A percentile compares a stretch with the other conserved stretches of the same genome.
phyloP scores from a whole-genome alignment of 2,329 filamentous ascomycete genomes.

The Trichoderma harzianum region DNA sequence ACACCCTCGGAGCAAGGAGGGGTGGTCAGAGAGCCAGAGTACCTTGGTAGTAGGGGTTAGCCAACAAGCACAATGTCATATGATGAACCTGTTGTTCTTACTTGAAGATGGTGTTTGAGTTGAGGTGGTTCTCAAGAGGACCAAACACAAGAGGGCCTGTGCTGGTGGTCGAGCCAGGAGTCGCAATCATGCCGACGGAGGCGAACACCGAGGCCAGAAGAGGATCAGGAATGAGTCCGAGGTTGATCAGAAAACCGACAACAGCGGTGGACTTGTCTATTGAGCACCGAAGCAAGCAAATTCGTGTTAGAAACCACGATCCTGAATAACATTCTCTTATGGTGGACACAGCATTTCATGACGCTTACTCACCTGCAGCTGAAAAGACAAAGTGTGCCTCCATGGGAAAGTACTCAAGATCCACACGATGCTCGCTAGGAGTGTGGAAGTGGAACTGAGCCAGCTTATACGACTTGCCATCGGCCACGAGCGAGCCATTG shows the following conservation, averaged over 20 bases:
- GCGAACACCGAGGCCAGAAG: conserved; percentile 38
- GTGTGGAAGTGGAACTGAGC: conserved; percentile 60
- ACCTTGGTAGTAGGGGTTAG: conserved; percentile 28
- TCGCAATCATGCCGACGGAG: conserved; percentile 36
- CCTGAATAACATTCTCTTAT: background rate
- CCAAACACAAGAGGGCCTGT: conserved; percentile 42
- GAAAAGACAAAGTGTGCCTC: conserved; percentile 32
- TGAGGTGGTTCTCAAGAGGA: conserved; percentile 36
- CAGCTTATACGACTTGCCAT: conserved; percentile 40
- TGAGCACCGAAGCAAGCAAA: background rate
- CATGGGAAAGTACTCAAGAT: conserved; percentile 32
- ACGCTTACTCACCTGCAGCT: conserved; percentile 14
- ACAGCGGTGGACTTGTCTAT: conserved; percentile 26
- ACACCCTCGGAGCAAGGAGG: conserved; percentile 59
- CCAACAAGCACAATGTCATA: background rate
- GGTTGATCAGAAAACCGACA: conserved; percentile 22
- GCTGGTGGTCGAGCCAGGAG: conserved; percentile 37
- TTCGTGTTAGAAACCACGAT: background rate
- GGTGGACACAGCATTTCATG: background rate
- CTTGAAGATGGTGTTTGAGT: conserved; percentile 29
- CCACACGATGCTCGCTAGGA: conserved; percentile 55
- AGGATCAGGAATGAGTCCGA: background rate
- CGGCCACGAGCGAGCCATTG: conserved; percentile 44
- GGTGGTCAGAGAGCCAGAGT: conserved; percentile 59
- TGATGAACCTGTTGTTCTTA: conserved; percentile 15